Conservation (phyloP, 2,329 filamentous ascomycete species). For the Thelonectria rubi region DNA sequence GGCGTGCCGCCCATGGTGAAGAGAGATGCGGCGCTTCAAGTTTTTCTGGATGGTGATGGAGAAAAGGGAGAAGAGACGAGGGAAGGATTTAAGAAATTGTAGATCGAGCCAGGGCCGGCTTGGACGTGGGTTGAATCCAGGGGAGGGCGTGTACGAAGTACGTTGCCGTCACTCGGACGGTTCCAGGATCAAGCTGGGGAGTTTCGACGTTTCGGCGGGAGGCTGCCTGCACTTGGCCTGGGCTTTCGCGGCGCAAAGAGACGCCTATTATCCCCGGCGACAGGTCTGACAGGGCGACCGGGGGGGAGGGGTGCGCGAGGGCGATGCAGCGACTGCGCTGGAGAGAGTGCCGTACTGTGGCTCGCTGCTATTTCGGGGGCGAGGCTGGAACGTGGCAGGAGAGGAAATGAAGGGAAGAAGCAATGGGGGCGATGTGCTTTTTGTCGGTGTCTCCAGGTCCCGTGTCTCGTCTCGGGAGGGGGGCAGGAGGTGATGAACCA, state of each 20-base stretch:
- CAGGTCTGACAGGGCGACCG: background rate
- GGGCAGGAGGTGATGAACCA: constrained; percentile 8
- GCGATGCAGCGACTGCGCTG: no score
- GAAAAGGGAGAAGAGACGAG: constrained; percentile 14
- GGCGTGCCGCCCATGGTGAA: constrained; percentile 53
- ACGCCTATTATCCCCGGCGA: constrained; percentile 12
- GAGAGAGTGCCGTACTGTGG: no score
- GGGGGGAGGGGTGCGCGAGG: no score
- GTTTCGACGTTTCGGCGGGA: constrained; percentile 23
- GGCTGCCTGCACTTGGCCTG: constrained; percentile 10
- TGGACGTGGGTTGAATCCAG: constrained; percentile 14
- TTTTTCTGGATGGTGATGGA: constrained; percentile 1
- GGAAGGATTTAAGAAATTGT: constrained; percentile 21
- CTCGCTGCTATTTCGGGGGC: no score
- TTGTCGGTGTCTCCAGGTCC: constrained; percentile 15
- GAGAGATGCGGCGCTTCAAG: constrained; percentile 14
- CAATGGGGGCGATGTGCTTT: constrained; percentile 6
- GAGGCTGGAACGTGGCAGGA: no score
- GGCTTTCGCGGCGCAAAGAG: constrained; percentile 12
- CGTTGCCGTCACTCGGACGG: constrained; percentile 16
- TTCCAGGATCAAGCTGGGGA: constrained; percentile 16
- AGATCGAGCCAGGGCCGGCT: constrained; percentile 6
- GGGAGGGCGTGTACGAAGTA: constrained; percentile 16
- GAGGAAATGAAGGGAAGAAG: background rate
- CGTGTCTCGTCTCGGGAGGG: background rate